phyloP scores from a whole-genome alignment of 805 yeast species.

The Nakazawaea siamensis region DNA sequence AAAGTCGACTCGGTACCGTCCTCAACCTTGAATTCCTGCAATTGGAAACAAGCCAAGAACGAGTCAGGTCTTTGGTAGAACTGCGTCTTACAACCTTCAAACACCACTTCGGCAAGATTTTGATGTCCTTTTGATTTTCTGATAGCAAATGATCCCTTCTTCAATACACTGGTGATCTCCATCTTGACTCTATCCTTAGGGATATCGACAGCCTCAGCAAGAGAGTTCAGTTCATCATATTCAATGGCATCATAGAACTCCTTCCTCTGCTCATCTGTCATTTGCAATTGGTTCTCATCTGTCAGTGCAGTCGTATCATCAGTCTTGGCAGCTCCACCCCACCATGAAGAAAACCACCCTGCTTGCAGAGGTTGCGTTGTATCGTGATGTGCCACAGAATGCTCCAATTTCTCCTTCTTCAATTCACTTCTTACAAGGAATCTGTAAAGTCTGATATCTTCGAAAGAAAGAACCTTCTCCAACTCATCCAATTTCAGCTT shows the following conservation, averaged over 20 bases:
- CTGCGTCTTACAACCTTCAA: conserved; percentile 74
- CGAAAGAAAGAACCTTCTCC: conserved; percentile 56
- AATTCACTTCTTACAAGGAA: conserved; percentile 65
- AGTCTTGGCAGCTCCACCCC: conserved; percentile 19
- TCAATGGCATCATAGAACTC: conserved; percentile 93
- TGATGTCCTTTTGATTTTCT: conserved; percentile 28
- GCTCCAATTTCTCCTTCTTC: conserved; percentile 35
- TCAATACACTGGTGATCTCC: conserved; percentile 58
- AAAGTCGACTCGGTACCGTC: conserved; percentile 76
- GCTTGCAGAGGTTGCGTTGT: conserved; percentile 9
- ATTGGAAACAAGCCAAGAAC: conserved; percentile 57
- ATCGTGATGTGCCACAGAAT: conserved; percentile 5
- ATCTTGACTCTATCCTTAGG: conserved; percentile 70
- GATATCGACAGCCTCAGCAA: conserved; percentile 46
- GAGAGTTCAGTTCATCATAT: conserved; percentile 57
- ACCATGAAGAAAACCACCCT: conserved; percentile 70
- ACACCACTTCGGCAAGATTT: conserved; percentile 67
- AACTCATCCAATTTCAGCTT: conserved; percentile 37
- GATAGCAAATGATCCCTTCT: conserved; percentile 71
- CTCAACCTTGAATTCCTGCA: conserved; percentile 76
- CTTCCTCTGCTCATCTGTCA: conserved; percentile 81
- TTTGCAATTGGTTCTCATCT: conserved; percentile 34
- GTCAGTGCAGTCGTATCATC: conserved; percentile 14
- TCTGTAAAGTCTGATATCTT: conserved; percentile 80
- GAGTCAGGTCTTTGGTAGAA: conserved; percentile 77